Evolutionary conservation across 257 asterid genomes (phyloP).

Genomic region (Nicotiana obtusifolia): DNA sequence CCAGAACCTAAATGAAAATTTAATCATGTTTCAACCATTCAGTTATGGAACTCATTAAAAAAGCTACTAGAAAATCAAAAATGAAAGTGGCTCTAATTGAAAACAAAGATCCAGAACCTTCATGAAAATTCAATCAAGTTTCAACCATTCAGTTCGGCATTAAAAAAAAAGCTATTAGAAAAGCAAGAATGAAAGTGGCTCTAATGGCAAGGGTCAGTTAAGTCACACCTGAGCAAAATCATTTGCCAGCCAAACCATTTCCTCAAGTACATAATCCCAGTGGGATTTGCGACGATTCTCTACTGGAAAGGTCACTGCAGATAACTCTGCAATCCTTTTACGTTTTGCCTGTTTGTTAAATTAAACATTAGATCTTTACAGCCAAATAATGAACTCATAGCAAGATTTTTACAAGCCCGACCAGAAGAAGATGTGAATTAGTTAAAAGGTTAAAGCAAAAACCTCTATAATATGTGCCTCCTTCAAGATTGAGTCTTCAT

Average conservation of each 20-base stretch:
- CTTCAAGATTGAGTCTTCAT: constrained; percentile 76
- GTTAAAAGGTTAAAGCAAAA: constrained; percentile 10
- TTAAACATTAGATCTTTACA: constrained; percentile 33
- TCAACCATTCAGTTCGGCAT: not conserved
- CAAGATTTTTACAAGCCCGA: constrained; percentile 8
- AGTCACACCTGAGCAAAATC: constrained; percentile 90
- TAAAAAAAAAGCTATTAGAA: constrained; percentile 1
- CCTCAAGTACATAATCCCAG: constrained; percentile 95
- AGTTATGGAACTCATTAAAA: not conserved
- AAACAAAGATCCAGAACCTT: constrained; percentile 5
- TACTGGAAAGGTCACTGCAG: constrained; percentile 34
- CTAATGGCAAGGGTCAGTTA: constrained; percentile 7
- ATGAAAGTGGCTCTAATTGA: not conserved
- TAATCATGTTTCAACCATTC: not conserved
- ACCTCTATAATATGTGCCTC: constrained; percentile 91
- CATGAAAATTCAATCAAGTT: not conserved
- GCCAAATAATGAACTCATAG: constrained; percentile 14
- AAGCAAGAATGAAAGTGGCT: not conserved
- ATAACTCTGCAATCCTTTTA: constrained; percentile 64
- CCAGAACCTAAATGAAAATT: constrained; percentile 1
- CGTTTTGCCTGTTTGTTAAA: constrained; percentile 69
- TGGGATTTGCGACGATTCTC: constrained; percentile 51
- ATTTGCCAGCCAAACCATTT: constrained; percentile 97
- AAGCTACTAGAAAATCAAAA: constrained; percentile 7
- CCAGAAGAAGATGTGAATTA: not conserved